Conservation (phyloP, 495 filamentous ascomycete species). For the Penicillium silybi region DNA sequence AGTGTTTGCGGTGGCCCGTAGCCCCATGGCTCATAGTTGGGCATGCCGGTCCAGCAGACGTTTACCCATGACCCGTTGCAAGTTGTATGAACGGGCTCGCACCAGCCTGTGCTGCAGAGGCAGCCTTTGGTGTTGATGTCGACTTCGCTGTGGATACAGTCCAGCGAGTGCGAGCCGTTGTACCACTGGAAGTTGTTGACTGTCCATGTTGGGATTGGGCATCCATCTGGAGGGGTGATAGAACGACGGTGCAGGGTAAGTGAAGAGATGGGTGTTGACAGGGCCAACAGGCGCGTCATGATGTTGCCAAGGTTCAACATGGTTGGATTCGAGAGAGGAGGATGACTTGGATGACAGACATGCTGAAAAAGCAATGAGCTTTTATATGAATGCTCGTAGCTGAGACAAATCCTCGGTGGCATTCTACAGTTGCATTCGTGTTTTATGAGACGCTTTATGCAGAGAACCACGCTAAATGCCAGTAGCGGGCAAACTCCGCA, state of each 20-base stretch:
- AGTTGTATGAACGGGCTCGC: slow-evolving; percentile 24
- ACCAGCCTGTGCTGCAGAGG: slow-evolving; percentile 26
- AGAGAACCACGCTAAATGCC: neutral
- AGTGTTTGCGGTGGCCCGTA: slow-evolving; percentile 33
- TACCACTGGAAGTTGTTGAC: slow-evolving; percentile 30
- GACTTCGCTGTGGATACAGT: slow-evolving; percentile 33
- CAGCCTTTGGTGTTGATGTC: slow-evolving; percentile 30
- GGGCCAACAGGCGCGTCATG: slow-evolving; percentile 9
- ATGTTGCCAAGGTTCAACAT: neutral
- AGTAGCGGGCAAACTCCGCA: neutral
- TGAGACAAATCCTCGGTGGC: neutral
- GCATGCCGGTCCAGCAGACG: slow-evolving; percentile 37
- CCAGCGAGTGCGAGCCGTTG: slow-evolving; percentile 34
- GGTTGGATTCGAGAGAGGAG: neutral
- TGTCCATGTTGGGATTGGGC: slow-evolving; percentile 31
- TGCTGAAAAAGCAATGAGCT: neutral
- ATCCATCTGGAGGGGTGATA: slow-evolving; percentile 29
- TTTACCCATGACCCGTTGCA: slow-evolving; percentile 29
- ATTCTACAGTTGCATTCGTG: neutral
- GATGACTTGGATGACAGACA: neutral
- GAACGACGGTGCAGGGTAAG: slow-evolving; percentile 10
- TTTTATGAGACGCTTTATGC: neutral
- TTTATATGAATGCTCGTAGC: neutral
- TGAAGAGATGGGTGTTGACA: neutral
- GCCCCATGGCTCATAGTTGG: slow-evolving; percentile 35